Conservation (phyloP, 129 eudicot species). For the Flaveria trinervia region DNA sequence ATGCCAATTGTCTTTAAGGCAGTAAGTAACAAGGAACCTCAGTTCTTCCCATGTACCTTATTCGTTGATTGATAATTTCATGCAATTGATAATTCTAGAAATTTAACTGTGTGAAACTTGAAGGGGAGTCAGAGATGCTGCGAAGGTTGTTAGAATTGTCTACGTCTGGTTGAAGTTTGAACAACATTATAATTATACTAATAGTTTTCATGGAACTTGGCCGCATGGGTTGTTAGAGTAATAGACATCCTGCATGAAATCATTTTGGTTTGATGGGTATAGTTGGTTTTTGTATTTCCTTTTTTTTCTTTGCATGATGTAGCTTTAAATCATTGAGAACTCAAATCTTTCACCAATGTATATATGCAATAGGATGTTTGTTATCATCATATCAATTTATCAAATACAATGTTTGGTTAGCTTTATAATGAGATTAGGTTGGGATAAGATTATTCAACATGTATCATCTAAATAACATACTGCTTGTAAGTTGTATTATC, state of each 20-base stretch:
- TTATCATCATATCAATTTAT: not conserved
- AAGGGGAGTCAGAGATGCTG: not conserved
- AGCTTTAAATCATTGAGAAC: not conserved
- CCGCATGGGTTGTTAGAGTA: not conserved
- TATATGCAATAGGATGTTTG: not conserved
- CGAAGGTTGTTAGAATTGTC: not conserved
- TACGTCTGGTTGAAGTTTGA: not conserved
- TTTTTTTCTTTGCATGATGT: not conserved
- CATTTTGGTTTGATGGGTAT: not conserved
- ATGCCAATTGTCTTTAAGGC: not conserved
- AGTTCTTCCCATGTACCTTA: not conserved
- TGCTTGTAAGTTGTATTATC: not conserved
- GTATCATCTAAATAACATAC: not conserved
- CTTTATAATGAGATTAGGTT: not conserved
- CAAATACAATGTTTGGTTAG: constrained; percentile 5
- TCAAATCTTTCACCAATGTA: not conserved
- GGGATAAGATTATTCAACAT: constrained; percentile 3
- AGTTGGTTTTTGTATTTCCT: not conserved
- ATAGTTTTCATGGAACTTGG: not conserved
- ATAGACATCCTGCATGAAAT: not conserved
- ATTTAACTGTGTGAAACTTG: not conserved
- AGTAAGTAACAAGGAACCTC: not conserved
- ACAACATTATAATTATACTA: not conserved
- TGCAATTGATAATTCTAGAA: not conserved
- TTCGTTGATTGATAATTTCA: not conserved